These are phyloP conservation scores for Trichoderma semiorbis DNA, from an alignment of 2,329 filamentous ascomycete genomes.

Conservation along the genomic window DNA sequence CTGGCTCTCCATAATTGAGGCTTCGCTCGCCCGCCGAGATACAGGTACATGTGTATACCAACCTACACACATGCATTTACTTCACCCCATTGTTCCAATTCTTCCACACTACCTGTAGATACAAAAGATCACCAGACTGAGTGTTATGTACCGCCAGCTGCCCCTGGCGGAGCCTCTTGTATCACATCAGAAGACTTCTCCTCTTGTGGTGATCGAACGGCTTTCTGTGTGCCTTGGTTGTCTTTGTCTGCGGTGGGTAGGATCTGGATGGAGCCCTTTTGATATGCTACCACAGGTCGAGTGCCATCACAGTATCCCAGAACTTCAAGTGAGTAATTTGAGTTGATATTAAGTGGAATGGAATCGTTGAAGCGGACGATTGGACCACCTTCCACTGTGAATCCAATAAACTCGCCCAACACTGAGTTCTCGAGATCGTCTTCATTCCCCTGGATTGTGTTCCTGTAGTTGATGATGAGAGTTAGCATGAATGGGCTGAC, in stretches of 20 bases:
- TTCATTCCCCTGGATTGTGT: slow-evolving; percentile 33
- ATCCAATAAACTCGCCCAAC: slow-evolving; percentile 40
- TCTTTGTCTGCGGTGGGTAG: not conserved
- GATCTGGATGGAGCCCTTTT: slow-evolving; percentile 31
- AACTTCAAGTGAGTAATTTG: slow-evolving; percentile 35
- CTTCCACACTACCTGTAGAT: not conserved
- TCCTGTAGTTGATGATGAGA: slow-evolving; percentile 21
- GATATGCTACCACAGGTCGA: slow-evolving; percentile 39
- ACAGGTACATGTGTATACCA: not conserved
- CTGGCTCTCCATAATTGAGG: not conserved
- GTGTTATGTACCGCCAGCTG: not conserved
- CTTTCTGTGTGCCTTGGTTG: not conserved
- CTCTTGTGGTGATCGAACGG: not conserved
- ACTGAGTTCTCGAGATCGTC: slow-evolving; percentile 33
- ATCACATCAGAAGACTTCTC: not conserved
- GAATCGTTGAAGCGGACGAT: slow-evolving; percentile 44
- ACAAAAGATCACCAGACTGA: not conserved
- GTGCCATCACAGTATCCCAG: slow-evolving; percentile 36
- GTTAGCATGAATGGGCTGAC: not conserved
- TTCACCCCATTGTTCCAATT: not conserved
- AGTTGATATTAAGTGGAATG: slow-evolving; percentile 29
- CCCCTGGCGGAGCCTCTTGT: not conserved
- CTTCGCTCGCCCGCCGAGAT: not conserved
- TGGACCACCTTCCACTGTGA: slow-evolving; percentile 44
- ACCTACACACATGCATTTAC: not conserved